phyloP scores from a whole-genome alignment of 2,329 filamentous ascomycete genomes.

The Ilyonectria mors-panacis region DNA sequence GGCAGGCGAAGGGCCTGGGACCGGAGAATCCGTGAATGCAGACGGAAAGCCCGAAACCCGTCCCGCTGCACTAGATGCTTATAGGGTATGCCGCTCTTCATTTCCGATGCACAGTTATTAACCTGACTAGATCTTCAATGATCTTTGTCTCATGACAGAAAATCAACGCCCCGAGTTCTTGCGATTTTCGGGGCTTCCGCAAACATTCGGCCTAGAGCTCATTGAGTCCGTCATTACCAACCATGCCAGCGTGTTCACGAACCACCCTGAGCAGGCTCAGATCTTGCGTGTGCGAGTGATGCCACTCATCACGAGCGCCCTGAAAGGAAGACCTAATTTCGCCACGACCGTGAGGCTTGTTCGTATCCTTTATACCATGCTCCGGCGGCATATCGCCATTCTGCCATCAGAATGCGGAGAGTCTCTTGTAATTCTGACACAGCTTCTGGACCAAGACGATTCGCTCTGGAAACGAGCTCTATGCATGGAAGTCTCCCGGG shows the following conservation, averaged over 20 bases:
- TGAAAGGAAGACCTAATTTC: slow-evolving; percentile 86
- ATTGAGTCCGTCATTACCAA: slow-evolving; percentile 92
- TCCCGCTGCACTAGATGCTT: slow-evolving; percentile 87
- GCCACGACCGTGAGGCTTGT: slow-evolving; percentile 85
- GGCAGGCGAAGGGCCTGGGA: slow-evolving; percentile 67
- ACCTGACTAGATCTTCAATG: slow-evolving; percentile 80
- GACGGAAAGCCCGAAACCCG: slow-evolving; percentile 77
- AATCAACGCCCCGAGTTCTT: slow-evolving; percentile 88
- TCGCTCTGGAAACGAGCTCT: slow-evolving; percentile 88
- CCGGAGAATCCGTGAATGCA: slow-evolving; percentile 77
- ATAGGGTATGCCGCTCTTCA: slow-evolving; percentile 67
- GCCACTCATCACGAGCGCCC: slow-evolving; percentile 83
- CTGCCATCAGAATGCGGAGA: slow-evolving; percentile 86
- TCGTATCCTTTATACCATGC: slow-evolving; percentile 85
- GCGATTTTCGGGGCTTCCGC: slow-evolving; percentile 81
- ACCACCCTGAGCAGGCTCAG: slow-evolving; percentile 85
- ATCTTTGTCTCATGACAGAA: slow-evolving; percentile 90
- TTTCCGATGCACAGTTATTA: slow-evolving; percentile 13
- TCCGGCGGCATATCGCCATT: slow-evolving; percentile 83
- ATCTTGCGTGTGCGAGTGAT: slow-evolving; percentile 84
- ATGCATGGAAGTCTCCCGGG: slow-evolving; percentile 92
- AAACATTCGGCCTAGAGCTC: slow-evolving; percentile 89
- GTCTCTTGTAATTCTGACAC: slow-evolving; percentile 84
- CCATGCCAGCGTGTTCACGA: slow-evolving; percentile 83
- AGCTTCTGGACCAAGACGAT: slow-evolving; percentile 89